Base-by-base conservation (phyloP, 257 asterid species). In the Petunia axillaris region DNA sequence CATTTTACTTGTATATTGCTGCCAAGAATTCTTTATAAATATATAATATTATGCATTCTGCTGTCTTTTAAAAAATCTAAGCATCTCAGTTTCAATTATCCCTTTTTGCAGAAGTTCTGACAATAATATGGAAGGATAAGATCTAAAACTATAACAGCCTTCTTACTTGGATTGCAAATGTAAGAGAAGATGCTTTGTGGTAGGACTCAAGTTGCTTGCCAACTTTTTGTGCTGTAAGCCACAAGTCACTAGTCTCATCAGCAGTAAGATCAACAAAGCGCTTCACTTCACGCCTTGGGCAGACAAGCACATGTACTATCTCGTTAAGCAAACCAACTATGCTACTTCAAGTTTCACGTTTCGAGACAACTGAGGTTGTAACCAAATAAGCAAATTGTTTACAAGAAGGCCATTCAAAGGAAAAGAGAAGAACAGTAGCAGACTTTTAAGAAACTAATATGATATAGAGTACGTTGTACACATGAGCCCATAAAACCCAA, bases 151-250 rank as follows among this genome's bases (percentile, higher is more conserved):
- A 75, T 68, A 64, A 38, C 10, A 70, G 77, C 44, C 9, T 74
- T 60, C 97, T 91, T 93, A 93, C 98, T 93, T 94, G 98, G 86
- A 93, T 91, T 73, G 97, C 35, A 66, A 93, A 85, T 38, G 98
- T 91, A 68, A 94, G 92, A 16, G 98, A 94, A 77, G 98, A 89
- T 77, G 98, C 95, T 81, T 89, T 90, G 82, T 94, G 98, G 83
- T 89, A 89, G 75, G 95, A 83, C 91, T 94, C 98, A 55, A 94
- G 96, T 74, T 87, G 88, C 67, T 79, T 74, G 35, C 98, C 98
- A 58, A 94, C 88, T 88, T 91, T 90, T 81, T 91, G 93, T 16
- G 98, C 98, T 63, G 86, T 74, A 70, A 89, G 89, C 98, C 98
- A 94, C 62, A 94, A 85, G 79, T 94, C 98, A 85, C 90, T 77